A percentile compares a stretch with the other conserved stretches of the same genome.
These are phyloP conservation scores for Coprinopsis strossmayeri DNA, from an alignment of 768 basidiomycete species.

Conservation along the genomic window DNA sequence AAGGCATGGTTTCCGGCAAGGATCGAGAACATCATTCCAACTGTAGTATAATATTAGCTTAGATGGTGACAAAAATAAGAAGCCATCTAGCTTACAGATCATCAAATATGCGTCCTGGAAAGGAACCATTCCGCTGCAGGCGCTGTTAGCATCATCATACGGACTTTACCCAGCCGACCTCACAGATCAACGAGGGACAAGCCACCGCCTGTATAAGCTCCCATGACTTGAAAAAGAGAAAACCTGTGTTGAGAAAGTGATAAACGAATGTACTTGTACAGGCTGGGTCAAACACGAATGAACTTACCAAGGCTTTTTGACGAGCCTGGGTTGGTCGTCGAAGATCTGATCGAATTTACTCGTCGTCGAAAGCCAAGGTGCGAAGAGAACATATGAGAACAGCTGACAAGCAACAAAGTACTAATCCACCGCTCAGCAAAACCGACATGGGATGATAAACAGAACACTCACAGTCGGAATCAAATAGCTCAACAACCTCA, in stretches of 20 bases:
- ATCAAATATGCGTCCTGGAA: slow-evolving; percentile 63
- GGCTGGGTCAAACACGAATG: slow-evolving; percentile 2
- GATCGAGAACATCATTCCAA: slow-evolving; percentile 54
- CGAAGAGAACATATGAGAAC: slow-evolving; percentile 47
- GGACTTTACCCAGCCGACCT: slow-evolving; percentile 9
- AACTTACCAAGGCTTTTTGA: slow-evolving; percentile 52
- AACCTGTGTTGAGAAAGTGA: too few relatives aligned
- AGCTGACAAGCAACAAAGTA: slow-evolving; percentile 61
- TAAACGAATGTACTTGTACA: background rate
- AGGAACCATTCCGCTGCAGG: slow-evolving; percentile 54
- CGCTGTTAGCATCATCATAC: background rate
- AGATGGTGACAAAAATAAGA: background rate
- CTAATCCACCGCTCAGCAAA: slow-evolving; percentile 26
- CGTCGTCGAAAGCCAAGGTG: slow-evolving; percentile 49
- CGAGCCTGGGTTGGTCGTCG: slow-evolving; percentile 37
- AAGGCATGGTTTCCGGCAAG: slow-evolving; percentile 74
- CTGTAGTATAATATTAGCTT: slow-evolving; percentile 16
- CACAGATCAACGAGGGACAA: slow-evolving; percentile 59
- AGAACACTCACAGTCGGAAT: slow-evolving; percentile 34
- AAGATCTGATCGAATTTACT: slow-evolving; percentile 44
- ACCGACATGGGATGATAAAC: background rate
- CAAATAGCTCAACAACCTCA: slow-evolving; percentile 44
- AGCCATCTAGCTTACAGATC: slow-evolving; percentile 33
- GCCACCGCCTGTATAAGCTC: slow-evolving; percentile 63
- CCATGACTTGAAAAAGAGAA: slow-evolving; percentile 37